Evolutionary conservation across 306 rosid species (phyloP).

Genomic region (Trifolium pratense): DNA sequence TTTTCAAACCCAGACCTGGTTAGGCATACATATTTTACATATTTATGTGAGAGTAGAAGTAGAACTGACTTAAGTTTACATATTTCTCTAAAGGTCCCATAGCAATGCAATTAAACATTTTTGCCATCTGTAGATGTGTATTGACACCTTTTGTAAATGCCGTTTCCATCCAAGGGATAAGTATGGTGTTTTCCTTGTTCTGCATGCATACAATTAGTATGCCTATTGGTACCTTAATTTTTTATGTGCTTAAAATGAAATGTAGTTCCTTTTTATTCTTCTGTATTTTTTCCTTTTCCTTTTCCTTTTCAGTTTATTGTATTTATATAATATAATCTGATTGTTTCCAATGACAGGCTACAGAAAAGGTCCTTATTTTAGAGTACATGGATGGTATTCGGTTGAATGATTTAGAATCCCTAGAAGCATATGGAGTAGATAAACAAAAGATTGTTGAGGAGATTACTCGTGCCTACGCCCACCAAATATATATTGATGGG

Average conservation of each 20-base stretch:
- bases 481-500: constrained; percentile 96
- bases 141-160: constrained; percentile 23
- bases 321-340: constrained; percentile 33
- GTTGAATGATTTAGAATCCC: constrained; percentile 73
- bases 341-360: constrained; percentile 68
- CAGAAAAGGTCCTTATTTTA: constrained; percentile 82
- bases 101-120: neutral
- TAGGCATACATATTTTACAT: constrained; percentile 24
- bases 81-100: constrained; percentile 18
- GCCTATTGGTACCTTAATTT: constrained; percentile 10
- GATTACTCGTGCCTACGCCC: constrained; percentile 97
- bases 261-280: constrained; percentile 15
- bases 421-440: constrained; percentile 81
- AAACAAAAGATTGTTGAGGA: constrained; percentile 89
- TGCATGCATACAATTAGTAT: constrained; percentile 25
- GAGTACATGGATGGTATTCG: constrained; percentile 99
- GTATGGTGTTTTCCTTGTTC: constrained; percentile 29
- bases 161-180: neutral
- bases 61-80: neutral
- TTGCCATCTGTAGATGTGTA: neutral
- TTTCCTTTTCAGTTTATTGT: constrained; percentile 35
- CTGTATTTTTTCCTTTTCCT: neutral
- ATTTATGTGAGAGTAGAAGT: neutral
- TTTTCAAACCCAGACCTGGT: constrained; percentile 15
- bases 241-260: constrained; percentile 7